Conservation (phyloP, 352 stramenopile genomes). For the Thalassiosira livingstoniorum region DNA sequence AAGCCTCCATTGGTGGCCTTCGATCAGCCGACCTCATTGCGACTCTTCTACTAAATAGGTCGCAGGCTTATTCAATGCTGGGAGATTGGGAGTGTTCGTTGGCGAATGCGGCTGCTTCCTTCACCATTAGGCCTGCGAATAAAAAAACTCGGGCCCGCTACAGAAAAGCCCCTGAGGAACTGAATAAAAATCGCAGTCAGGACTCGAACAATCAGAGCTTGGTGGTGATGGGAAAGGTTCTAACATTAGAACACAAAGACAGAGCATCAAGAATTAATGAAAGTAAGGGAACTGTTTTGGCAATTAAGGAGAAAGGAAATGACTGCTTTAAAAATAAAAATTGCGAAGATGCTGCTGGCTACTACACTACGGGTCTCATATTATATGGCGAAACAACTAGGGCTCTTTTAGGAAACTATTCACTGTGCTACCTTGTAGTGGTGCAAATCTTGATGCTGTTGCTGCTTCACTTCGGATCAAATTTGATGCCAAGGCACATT, state of each 20-base stretch:
- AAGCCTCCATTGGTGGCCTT: slow-evolving; percentile 24
- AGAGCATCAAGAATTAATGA: neutral
- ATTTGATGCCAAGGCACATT: neutral
- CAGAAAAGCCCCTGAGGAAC: slow-evolving; percentile 5
- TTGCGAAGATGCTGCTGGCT: slow-evolving; percentile 5
- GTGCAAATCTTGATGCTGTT: slow-evolving; percentile 23
- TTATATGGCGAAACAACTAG: neutral
- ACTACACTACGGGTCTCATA: slow-evolving; percentile 15
- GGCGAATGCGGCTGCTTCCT: slow-evolving; percentile 29
- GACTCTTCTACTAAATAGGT: slow-evolving; percentile 28
- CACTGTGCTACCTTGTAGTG: slow-evolving; percentile 7
- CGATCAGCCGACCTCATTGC: slow-evolving; percentile 11
- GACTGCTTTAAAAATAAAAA: slow-evolving; percentile 8
- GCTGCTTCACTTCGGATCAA: slow-evolving; percentile 10
- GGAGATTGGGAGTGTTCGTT: slow-evolving; percentile 11
- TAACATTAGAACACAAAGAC: neutral
- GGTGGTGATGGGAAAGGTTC: neutral
- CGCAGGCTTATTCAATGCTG: slow-evolving; percentile 21
- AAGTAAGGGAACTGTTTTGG: neutral
- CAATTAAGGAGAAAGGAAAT: slow-evolving; percentile 26
- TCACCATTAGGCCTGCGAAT: slow-evolving; percentile 12
- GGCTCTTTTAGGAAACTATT: slow-evolving; percentile 28
- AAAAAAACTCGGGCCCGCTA: slow-evolving; percentile 15
- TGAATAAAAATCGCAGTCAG: neutral
- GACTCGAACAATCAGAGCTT: neutral